A percentile compares a stretch with the other conserved stretches of the same genome.
These are phyloP conservation scores for Globisporangium splendens DNA, from an alignment of 352 stramenopile species.

Conservation along the genomic window DNA sequence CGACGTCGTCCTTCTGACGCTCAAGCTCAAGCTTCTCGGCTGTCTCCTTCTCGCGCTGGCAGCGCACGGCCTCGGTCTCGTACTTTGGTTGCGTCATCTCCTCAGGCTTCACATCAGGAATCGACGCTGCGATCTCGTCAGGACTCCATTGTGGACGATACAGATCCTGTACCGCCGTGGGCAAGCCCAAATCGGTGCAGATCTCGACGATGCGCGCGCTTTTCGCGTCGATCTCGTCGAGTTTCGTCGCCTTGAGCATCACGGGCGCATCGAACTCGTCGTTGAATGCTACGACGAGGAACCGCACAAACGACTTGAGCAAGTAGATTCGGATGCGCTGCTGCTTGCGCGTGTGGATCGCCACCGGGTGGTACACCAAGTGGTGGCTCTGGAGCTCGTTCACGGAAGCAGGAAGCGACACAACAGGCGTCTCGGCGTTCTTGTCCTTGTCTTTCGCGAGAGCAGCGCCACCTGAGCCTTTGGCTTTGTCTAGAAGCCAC, in stretches of 20 bases:
- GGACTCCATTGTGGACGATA: conserved; percentile 49
- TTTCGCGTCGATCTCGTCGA: conserved; percentile 87
- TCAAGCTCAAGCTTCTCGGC: conserved; percentile 32
- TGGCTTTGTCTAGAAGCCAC: conserved; percentile 25
- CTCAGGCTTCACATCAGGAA: conserved; percentile 56
- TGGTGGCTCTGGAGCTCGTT: conserved; percentile 48
- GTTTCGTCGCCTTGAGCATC: conserved; percentile 71
- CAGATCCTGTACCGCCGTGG: conserved; percentile 18
- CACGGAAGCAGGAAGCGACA: conserved; percentile 5
- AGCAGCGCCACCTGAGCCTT: conserved; percentile 2
- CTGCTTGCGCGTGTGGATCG: conserved; percentile 77
- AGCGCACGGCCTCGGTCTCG: conserved; percentile 64
- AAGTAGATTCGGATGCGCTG: conserved; percentile 86
- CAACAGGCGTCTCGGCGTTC: background rate
- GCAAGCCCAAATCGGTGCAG: conserved; percentile 44
- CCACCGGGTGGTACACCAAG: conserved; percentile 87
- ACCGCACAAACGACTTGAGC: conserved; percentile 65
- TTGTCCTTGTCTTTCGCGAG: background rate
- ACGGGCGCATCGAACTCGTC: conserved; percentile 73
- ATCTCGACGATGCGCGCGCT: conserved; percentile 90
- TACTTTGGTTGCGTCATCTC: conserved; percentile 89
- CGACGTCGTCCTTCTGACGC: conserved; percentile 79
- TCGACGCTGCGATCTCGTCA: conserved; percentile 62
- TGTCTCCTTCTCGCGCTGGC: conserved; percentile 41
- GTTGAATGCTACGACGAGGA: conserved; percentile 81